phyloP scores from a whole-genome alignment of 306 rosid species.

The Sicyos edulis region DNA sequence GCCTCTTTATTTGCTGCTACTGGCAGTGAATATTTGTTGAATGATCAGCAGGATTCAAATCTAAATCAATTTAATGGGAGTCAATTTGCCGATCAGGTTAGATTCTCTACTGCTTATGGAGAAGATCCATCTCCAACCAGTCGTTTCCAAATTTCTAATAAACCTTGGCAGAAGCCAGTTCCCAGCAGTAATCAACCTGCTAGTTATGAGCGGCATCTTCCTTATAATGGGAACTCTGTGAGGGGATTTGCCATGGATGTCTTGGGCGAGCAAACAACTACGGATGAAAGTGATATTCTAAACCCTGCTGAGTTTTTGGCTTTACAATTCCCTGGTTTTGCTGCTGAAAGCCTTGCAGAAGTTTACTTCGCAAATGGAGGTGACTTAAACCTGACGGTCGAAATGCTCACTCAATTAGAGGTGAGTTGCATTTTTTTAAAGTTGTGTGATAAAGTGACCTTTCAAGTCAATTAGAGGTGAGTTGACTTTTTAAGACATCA shows the following conservation, averaged over 20 bases:
- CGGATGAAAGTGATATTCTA: constrained; percentile 52
- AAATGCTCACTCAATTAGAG: constrained; percentile 95
- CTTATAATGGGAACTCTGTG: constrained; percentile 51
- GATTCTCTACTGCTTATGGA: constrained; percentile 54
- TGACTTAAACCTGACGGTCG: constrained; percentile 71
- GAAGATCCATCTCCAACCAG: constrained; percentile 57
- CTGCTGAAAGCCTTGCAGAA: constrained; percentile 81
- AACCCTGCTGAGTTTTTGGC: constrained; percentile 80
- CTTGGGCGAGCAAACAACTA: constrained; percentile 48
- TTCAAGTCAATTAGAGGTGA: constrained; percentile 62
- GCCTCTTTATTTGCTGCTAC: constrained; percentile 45
- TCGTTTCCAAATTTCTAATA: constrained; percentile 45
- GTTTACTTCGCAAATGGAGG: constrained; percentile 83
- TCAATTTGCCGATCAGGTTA: constrained; percentile 50
- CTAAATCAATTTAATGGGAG: constrained; percentile 39
- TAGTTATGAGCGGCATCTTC: constrained; percentile 43
- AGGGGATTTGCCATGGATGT: constrained; percentile 58
- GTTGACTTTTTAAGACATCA: constrained; percentile 10
- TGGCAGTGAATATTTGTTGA: constrained; percentile 51
- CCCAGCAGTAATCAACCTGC: constrained; percentile 41
- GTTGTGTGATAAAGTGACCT: neutral
- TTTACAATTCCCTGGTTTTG: constrained; percentile 85
- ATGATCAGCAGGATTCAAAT: constrained; percentile 50
- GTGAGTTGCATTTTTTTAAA: constrained; percentile 32
- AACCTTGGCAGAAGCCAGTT: constrained; percentile 72